Conservation (phyloP, 345 rosid species). For the Brassica nigra region DNA sequence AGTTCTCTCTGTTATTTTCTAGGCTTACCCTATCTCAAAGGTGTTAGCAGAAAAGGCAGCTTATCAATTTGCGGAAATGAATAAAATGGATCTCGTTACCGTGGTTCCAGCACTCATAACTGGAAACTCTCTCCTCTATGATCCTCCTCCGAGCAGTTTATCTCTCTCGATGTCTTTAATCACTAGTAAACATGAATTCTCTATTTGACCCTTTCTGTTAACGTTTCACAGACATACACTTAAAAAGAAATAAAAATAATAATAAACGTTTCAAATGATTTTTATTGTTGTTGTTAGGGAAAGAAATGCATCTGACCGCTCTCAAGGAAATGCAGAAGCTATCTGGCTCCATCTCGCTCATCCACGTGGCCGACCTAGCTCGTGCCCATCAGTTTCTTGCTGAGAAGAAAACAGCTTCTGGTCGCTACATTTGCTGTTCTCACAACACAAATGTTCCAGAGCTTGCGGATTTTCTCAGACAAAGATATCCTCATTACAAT, state of each 20-base stretch:
- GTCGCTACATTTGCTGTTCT: constrained; percentile 74
- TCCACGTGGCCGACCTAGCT: constrained; percentile 81
- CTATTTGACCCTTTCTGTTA: background rate
- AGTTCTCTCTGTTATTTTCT: constrained; percentile 30
- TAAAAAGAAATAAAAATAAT: too few species aligned
- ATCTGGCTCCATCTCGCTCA: constrained; percentile 77
- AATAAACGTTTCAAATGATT: background rate
- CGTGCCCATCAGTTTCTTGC: constrained; percentile 82
- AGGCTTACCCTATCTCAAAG: constrained; percentile 85
- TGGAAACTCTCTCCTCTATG: constrained; percentile 61
- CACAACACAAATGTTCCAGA: constrained; percentile 67
- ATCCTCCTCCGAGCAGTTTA: constrained; percentile 67
- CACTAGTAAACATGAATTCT: constrained; percentile 49
- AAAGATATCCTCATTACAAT: constrained; percentile 65
- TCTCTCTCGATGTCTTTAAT: constrained; percentile 58
- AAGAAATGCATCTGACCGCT: constrained; percentile 54
- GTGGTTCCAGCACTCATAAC: constrained; percentile 70
- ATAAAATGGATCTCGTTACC: constrained; percentile 70
- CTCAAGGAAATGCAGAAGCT: constrained; percentile 85
- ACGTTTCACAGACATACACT: background rate
- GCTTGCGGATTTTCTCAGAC: constrained; percentile 61
- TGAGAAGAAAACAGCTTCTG: constrained; percentile 78
- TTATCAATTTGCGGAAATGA: constrained; percentile 63
- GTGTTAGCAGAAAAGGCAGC: constrained; percentile 77
- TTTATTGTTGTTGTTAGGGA: constrained; percentile 49